Base-by-base conservation (phyloP, 2,329 filamentous ascomycete species). In the Diaporthe citrichinensis region DNA sequence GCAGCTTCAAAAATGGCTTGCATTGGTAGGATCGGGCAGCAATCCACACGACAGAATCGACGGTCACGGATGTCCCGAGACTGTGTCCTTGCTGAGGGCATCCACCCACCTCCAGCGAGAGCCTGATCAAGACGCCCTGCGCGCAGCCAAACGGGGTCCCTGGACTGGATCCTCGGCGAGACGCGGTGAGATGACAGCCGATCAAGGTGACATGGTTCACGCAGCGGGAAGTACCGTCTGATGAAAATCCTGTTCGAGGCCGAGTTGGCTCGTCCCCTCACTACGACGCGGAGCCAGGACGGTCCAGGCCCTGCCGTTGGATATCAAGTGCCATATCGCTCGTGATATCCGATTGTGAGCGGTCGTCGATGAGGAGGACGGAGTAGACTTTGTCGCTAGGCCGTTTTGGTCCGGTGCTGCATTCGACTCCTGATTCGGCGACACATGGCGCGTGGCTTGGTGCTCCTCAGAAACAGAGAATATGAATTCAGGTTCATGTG, bases 141-240 rank as follows among this genome's bases (percentile, higher is more conserved):
- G 7, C 44, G 41, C 41, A 39, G 31, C 46, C 46, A 68, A 20
- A 68, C 4, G 46, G 61, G 23, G 41, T 3, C 9, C 5, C 15
- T 28, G 59, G 65, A 25, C 34, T 68, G 46, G 65, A 36, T n/a
- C 20, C 31, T 51, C 62, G 20, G 31, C 31, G 31, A 53, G 44
- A 68, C 62, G 28, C 10, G 44, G 46, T 53, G 46, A 20, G 23
- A 68, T 68, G 31, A 53, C 46, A 25, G 46, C 44, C 46, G 65
- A 39, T 28, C n/a, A 53, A 68, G 65, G 46, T 55, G 65, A 39
- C 34, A 69, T 55, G 55, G 49, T n/a, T 25, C 23, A 39, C 46
- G 31, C 34, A 41, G 23, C 65, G 65, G 65, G 15, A 69, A 69
- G 46, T 69, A 25, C 65, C 65, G 65, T 41, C 49, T 55, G 34